Evolutionary conservation across 495 filamentous ascomycete species (phyloP).

Genomic region (Penicillium tannophilum): DNA sequence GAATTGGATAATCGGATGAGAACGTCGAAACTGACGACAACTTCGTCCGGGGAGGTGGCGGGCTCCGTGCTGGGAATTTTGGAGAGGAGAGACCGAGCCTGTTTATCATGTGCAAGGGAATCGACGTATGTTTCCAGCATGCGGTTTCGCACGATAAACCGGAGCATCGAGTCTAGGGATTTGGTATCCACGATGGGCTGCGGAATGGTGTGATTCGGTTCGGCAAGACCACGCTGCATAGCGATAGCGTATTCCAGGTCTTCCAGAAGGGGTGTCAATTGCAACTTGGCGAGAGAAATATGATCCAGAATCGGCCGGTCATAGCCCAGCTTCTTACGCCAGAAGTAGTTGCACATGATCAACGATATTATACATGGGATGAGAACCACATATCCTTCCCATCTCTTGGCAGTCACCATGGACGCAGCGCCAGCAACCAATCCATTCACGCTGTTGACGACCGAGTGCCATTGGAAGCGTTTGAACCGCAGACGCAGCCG

Average conservation of each 20-base stretch:
- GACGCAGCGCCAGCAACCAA: conserved; percentile 52
- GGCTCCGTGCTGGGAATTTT: conserved; percentile 8
- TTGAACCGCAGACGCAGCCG: conserved; percentile 37
- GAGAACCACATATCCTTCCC: conserved; percentile 54
- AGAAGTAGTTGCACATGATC: conserved; percentile 47
- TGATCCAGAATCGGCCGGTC: conserved; percentile 39
- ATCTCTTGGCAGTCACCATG: conserved; percentile 49
- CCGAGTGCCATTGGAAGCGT: conserved; percentile 43
- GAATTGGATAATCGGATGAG: conserved; percentile 18
- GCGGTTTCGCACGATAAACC: conserved; percentile 37
- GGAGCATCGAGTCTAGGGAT: conserved; percentile 35
- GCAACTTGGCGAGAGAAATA: conserved; percentile 13
- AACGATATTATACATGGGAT: conserved; percentile 49
- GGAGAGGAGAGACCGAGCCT: conserved; percentile 14
- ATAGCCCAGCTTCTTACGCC: conserved; percentile 48
- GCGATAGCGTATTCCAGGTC: conserved; percentile 36
- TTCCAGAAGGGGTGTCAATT: conserved; percentile 24
- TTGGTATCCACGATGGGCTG: conserved; percentile 16
- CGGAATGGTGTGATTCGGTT: conserved; percentile 15
- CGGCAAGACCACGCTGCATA: conserved; percentile 24
- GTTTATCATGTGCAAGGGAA: conserved; percentile 32
- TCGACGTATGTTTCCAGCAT: conserved; percentile 44
- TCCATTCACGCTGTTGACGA: conserved; percentile 44
- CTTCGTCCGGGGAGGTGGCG: conserved; percentile 9
- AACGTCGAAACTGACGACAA: conserved; percentile 21